Conservation (phyloP, 345 rosid genomes). For the Hirschfeldia incana region DNA sequence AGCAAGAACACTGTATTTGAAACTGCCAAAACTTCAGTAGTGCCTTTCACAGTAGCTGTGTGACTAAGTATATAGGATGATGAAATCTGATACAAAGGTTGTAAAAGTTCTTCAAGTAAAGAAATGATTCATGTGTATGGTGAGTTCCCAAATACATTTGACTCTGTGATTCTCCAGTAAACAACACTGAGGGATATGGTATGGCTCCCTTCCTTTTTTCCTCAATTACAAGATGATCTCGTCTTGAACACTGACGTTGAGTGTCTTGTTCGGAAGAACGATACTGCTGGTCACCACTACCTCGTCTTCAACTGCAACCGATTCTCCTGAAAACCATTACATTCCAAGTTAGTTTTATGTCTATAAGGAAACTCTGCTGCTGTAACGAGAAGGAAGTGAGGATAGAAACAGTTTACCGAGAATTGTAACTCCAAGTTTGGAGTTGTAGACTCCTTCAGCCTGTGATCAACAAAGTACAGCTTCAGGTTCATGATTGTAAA, state of each 20-base stretch:
- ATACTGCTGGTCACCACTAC: slow-evolving; percentile 83
- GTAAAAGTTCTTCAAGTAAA: background rate
- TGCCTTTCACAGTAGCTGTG: background rate
- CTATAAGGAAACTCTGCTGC: background rate
- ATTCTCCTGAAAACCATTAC: slow-evolving; percentile 59
- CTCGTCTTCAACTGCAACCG: slow-evolving; percentile 90
- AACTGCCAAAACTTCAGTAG: no score
- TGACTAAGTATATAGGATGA: background rate
- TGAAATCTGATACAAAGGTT: background rate
- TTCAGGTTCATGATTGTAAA: slow-evolving; percentile 21
- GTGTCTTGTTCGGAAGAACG: slow-evolving; percentile 86
- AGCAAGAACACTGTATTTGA: no score
- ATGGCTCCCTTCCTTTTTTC: background rate
- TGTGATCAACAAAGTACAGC: slow-evolving; percentile 40
- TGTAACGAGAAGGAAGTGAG: background rate
- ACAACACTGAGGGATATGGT: slow-evolving; percentile 20
- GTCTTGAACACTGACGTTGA: slow-evolving; percentile 30
- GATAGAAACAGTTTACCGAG: slow-evolving; percentile 54
- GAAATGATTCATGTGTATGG: background rate
- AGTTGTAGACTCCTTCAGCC: slow-evolving; percentile 84
- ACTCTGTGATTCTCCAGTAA: background rate
- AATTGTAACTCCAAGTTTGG: slow-evolving; percentile 88
- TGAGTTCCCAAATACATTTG: background rate
- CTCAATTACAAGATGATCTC: slow-evolving; percentile 66
- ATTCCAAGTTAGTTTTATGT: background rate